Base-by-base conservation (phyloP, 2,329 filamentous ascomycete species). In the Myotisia sp. region DNA sequence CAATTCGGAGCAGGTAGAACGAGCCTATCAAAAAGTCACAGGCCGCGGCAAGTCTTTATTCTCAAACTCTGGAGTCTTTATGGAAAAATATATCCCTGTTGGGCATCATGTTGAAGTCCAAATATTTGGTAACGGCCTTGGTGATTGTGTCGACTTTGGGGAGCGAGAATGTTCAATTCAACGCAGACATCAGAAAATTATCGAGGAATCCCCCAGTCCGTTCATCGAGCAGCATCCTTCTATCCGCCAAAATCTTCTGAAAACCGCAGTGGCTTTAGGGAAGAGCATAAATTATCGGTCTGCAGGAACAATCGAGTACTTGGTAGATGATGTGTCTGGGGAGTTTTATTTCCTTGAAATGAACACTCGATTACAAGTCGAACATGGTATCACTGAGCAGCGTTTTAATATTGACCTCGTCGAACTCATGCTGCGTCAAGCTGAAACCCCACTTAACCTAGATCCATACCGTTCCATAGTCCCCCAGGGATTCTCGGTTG, bases 111-210 rank as follows among this genome's bases (percentile, higher is more conserved):
- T 93, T 37, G 85, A 93, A 56, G 81, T 93, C 4, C 85, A 93
- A 52, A 72, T 93, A 10, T 90, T 93, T 55, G 85, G 84, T 27
- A 85, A 93, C 50, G 74, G 74, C 33, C 67, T 75, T 45, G 84
- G 83, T 1, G 73, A 79, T 50, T 83, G 78, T 10, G 76, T 92
- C 6, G 76, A 79, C n/a, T 71, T 92, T 19, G 83, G 84, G 13
- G 85, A 93, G 59, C 68, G 85, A 37, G 85, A 93, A 53, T 93
- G 85, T 58, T 87, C 80, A 33, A 70, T 93, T 8, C 85, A 93
- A 58, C 65, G 85, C 42, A 64, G 85, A 26, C 84, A 93, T 51
- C 85, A 93, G 53, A 93, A 93, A 60, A 80, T 92, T 26, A 69
- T 93, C 14, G 85, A 93, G 53, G 85, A 93, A 56, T 85, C 79